Evolutionary conservation across 192 early-diverging fungal species (phyloP), one percentile per base, ranked within the genome.

Genomic region (Rhizoclosmatium globosum): DNA sequence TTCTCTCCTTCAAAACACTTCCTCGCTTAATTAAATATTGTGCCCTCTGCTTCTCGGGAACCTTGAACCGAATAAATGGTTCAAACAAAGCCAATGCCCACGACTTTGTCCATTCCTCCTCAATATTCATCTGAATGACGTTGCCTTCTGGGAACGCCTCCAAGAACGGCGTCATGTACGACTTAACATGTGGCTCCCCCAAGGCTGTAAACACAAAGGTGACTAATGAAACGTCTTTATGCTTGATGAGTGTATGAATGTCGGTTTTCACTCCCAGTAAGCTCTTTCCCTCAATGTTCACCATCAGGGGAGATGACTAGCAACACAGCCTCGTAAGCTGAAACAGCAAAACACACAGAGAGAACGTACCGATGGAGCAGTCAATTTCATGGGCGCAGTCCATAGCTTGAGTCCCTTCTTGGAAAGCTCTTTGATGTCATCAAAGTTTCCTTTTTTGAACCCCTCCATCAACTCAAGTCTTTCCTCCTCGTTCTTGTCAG

Each of bases 341-440:
- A 42, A 6, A 0, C 39, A 13, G 21, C n/a, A 23, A 6, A 41
- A 0, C 3, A 21, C 4, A 44, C 19, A 2, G 3, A 17, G 48
- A 23, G 17, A 2, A 78, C 77, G 3, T 57, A 84, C 81, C 60
- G 76, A 57, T 4, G 57, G 57, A 21, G 59, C 4, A 3, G 66
- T 71, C 75, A 83, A 73, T n/a, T 64, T 42, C 2, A 57, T 23
- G 4, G 80, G 80, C 3, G 87, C 87, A 44, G 79, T 80, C 85
- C 85, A 89, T 59, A 89, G 75, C 76, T 89, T 89, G 9, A 39
- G 80, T 13, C 87, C 87, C 58, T 81, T 84, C 45, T 58, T 43
- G 1, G 84, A 84, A 38, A 86, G 64, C 66, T 89, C 84, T 77
- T 72, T 60, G 15, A 78, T 65, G n/a, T 76, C 74, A 39, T 76